A percentile compares a stretch with the other conserved stretches of the same genome.
These are phyloP conservation scores for Aspergillus avenaceus DNA, from an alignment of 495 filamentous ascomycete species.

Conservation along the genomic window DNA sequence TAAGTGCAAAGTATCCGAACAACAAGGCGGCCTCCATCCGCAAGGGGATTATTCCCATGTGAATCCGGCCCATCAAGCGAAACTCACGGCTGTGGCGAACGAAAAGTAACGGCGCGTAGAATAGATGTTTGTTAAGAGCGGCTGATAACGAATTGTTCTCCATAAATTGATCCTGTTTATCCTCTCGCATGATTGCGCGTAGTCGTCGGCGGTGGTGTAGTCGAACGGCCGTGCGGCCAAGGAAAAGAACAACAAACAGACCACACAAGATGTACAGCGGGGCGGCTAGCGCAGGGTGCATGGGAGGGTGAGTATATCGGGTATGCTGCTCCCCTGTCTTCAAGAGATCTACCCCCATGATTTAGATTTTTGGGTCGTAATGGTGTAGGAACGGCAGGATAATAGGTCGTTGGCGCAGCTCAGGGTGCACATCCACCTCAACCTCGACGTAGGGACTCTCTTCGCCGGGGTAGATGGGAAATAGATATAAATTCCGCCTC, in stretches of 20 bases:
- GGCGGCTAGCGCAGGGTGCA: constrained; percentile 34
- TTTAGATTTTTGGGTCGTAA: background rate
- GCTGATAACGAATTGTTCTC: constrained; percentile 15
- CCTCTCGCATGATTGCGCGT: constrained; percentile 12
- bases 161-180: constrained; percentile 23
- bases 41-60: constrained; percentile 41
- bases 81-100: constrained; percentile 40
- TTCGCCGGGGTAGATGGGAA: background rate
- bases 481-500: background rate
- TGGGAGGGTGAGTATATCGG: constrained; percentile 26
- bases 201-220: constrained; percentile 26
- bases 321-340: constrained; percentile 16
- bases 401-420: background rate
- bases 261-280: constrained; percentile 32
- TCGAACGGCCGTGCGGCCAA: constrained; percentile 21
- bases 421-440: background rate
- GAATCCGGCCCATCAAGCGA: constrained; percentile 22
- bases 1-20: constrained; percentile 28
- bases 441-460: background rate
- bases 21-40: constrained; percentile 32
- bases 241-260: constrained; percentile 20
- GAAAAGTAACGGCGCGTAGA: constrained; percentile 38
- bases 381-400: background rate
- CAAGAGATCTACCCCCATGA: constrained; percentile 21
- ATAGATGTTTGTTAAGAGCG: constrained; percentile 35